phyloP scores from a whole-genome alignment of 306 rosid species.

The Gillenia trifoliata region DNA sequence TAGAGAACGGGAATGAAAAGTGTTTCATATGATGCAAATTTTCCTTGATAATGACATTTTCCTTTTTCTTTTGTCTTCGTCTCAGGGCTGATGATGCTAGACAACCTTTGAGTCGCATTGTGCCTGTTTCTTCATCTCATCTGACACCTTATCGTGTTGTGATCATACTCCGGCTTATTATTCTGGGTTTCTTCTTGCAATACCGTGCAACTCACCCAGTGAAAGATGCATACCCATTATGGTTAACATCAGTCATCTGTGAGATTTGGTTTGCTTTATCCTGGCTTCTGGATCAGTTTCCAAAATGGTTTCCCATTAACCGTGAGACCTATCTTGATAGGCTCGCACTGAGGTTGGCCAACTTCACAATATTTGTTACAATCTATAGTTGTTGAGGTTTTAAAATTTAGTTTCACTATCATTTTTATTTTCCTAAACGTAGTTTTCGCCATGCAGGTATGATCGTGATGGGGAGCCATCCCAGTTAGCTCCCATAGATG shows the following conservation, averaged over 20 bases:
- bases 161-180: conserved; percentile 85
- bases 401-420: background rate
- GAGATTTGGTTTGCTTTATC: conserved; percentile 99
- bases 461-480: conserved; percentile 99
- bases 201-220: conserved; percentile 97
- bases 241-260: conserved; percentile 96
- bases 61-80: conserved; percentile 7
- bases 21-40: background rate
- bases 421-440: conserved; percentile 16
- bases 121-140: conserved; percentile 83
- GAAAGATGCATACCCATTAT: conserved; percentile 83
- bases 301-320: conserved; percentile 89
- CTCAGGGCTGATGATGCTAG: conserved; percentile 95
- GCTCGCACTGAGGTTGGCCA: conserved; percentile 69
- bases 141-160: conserved; percentile 92
- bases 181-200: conserved; percentile 90
- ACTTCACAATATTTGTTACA: conserved; percentile 2
- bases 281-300: conserved; percentile 99
- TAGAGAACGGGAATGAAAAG: background rate
- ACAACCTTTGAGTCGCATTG: conserved; percentile 91
- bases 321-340: conserved; percentile 96
- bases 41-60: background rate
- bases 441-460: conserved; percentile 46
- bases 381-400: background rate
- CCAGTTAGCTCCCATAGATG: conserved; percentile 85